Base-by-base conservation (phyloP, 2,329 filamentous ascomycete species). In the Neonectria faginata region DNA sequence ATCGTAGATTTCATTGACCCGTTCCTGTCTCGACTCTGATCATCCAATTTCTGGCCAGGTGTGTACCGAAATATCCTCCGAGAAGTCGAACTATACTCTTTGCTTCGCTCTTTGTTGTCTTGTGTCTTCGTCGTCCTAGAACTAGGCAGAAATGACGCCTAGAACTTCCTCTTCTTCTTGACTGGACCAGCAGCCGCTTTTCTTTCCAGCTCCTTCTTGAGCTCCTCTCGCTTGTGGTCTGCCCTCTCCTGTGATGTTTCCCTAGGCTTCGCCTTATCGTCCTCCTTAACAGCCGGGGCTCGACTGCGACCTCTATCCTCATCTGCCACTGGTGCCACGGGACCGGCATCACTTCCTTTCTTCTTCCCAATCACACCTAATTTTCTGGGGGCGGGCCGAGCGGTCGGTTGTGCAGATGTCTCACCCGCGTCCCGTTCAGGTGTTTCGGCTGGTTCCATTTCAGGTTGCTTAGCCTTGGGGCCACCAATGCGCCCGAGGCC, bases 121-220 rank as follows among this genome's bases (percentile, higher is more conserved):
- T 18, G n/a, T 42, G 11, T n/a, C 22, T 18, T 41, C 25, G 9
- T 18, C 1, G 36, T 44, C 29, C 12, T 48, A 12, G 20, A 20
- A 31, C 41, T 22, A 16, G 12, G 4, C 6, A 45, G 14, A 22
- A 47, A 20, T n/a, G 3, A 14, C 25, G 20, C 25, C 31, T 73
- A 88, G 65, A 88, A 88, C 55, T 80, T 84, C 47, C 86, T 79
- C 76, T 86, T 88, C 79, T 88, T 88, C 74, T 83, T 86, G 7
- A 78, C 79, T 5, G 86, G 86, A 1, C 82, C 83, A 18, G 80
- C 81, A 0, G 82, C 79, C 3, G 81, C 81, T 70, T 84, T 85
- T 63, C 74, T 82, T 67, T 86, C 81, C 14, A 86, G 74, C 39
- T 88, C 83, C 60, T 77, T 79, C 60, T 84, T 82, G 29, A 86